These are phyloP conservation scores for Pelargonium myrrhifolium DNA, from an alignment of 441 rosid genomes.

Conservation along the genomic window DNA sequence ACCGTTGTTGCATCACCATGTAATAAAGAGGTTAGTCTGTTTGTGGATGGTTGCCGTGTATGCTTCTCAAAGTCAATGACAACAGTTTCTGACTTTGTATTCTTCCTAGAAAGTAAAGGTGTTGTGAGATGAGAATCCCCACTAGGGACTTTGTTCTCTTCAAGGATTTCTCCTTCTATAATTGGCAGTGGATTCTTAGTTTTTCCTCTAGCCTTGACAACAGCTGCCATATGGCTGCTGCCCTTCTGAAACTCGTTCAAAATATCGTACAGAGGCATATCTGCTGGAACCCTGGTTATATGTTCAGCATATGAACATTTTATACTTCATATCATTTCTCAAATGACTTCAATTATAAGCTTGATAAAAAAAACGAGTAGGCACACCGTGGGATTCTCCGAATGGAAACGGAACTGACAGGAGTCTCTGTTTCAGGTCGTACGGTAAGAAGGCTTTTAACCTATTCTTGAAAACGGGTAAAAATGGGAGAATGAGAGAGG, in stretches of 20 bases:
- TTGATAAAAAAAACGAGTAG: neutral
- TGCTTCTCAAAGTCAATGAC: slow-evolving; percentile 60
- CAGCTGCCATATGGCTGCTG: slow-evolving; percentile 98
- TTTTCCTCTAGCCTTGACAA: slow-evolving; percentile 69
- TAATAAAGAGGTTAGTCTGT: slow-evolving; percentile 22
- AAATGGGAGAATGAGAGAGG: neutral
- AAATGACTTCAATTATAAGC: neutral
- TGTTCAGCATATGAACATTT: slow-evolving; percentile 11
- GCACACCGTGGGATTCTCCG: slow-evolving; percentile 80
- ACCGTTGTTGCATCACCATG: slow-evolving; percentile 33
- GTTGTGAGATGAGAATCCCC: slow-evolving; percentile 47
- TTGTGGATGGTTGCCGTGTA: slow-evolving; percentile 18
- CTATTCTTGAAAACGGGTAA: slow-evolving; percentile 15
- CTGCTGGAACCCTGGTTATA: slow-evolving; percentile 68
- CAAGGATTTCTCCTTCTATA: slow-evolving; percentile 33
- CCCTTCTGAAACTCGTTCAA: slow-evolving; percentile 96
- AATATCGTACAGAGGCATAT: slow-evolving; percentile 89
- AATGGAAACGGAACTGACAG: slow-evolving; percentile 89
- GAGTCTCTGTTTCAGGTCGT: slow-evolving; percentile 94
- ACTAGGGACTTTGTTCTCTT: slow-evolving; percentile 32
- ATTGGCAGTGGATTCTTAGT: slow-evolving; percentile 33
- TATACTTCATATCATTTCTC: neutral
- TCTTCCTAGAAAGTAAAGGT: slow-evolving; percentile 50
- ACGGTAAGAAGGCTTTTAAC: slow-evolving; percentile 93
- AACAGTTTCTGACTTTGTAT: slow-evolving; percentile 46